These are phyloP conservation scores for Salix arbutifolia DNA, from an alignment of 345 rosid genomes.

Conservation along the genomic window DNA sequence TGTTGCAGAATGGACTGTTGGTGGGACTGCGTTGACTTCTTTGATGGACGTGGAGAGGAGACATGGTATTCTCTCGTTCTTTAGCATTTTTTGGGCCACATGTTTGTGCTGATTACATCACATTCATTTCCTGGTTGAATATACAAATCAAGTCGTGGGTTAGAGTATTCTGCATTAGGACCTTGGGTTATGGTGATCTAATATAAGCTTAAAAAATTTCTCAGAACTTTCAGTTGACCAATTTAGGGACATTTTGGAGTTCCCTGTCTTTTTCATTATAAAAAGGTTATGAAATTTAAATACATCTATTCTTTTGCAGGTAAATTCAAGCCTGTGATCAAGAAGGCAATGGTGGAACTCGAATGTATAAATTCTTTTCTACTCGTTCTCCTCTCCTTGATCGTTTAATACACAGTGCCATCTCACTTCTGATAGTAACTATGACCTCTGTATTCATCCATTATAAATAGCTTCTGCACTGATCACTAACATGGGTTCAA, in stretches of 20 bases:
- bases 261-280: neutral
- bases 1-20: conserved; percentile 84
- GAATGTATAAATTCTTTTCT: conserved; percentile 46
- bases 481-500: neutral
- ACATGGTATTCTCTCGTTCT: conserved; percentile 52
- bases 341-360: conserved; percentile 99
- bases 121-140: neutral
- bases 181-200: neutral
- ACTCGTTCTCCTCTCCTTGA: neutral
- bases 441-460: neutral
- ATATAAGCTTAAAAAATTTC: neutral
- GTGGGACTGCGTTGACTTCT: conserved; percentile 88
- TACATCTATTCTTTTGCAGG: conserved; percentile 38
- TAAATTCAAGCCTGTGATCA: conserved; percentile 92
- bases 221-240: neutral
- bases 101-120: neutral
- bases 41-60: conserved; percentile 99
- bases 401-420: neutral
- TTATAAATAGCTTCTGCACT: neutral
- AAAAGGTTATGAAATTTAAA: neutral
- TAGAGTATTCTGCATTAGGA: neutral
- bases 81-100: neutral
- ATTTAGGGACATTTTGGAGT: neutral
- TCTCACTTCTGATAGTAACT: neutral
- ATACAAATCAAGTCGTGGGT: neutral